Base-by-base conservation (phyloP, 176 grass and related monocot genomes). In the Ensete glaucum region DNA sequence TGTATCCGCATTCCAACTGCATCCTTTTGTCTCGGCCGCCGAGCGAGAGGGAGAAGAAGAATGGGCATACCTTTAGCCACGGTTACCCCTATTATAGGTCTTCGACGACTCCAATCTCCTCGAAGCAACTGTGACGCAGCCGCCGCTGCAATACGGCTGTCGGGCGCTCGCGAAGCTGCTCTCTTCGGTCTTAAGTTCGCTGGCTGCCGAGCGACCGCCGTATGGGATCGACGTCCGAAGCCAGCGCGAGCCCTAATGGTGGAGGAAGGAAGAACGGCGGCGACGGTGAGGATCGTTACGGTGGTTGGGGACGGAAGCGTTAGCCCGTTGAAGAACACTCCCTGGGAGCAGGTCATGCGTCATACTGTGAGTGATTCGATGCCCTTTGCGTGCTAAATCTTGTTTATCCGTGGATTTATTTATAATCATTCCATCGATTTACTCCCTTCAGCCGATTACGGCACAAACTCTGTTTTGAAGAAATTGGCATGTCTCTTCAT, bases 301-400 rank as follows among this genome's bases (percentile, higher is more conserved):
- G 50, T 98, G 27, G 90, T 93, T 2, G 90, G 86, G 29, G 88
- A 93, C 58, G 86, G 82, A 52, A 98, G 82, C 75, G 66, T 86
- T 6, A 98, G 90, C 65, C 88, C 90, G 62, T 83, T 93, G 50
- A 91, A 84, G 65, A 69, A 83, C 24, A 78, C 88, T 21, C 84
- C 94, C 27, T 98, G 84, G 90, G 88, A 93, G 67, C 84, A 98
- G 73, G 88, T 98, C 73, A 98, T 98, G 90, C 90, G 53, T 49
- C 94, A 98, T 19, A 91, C 90, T 64, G 88, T 98, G 81, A 25
- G 82, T 52, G 17, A 59, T 71, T 57, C 21, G 9, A 10, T 14
- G 20, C 27, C 15, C 4, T 17, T 8, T 4, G 68, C 9, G 43
- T 52, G 22, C 26, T 71, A 12, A 24, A 54, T 13, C 52, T 1